Evolutionary conservation across 352 stramenopile genomes (phyloP).

Genomic region (Pythium phragmiticola): DNA sequence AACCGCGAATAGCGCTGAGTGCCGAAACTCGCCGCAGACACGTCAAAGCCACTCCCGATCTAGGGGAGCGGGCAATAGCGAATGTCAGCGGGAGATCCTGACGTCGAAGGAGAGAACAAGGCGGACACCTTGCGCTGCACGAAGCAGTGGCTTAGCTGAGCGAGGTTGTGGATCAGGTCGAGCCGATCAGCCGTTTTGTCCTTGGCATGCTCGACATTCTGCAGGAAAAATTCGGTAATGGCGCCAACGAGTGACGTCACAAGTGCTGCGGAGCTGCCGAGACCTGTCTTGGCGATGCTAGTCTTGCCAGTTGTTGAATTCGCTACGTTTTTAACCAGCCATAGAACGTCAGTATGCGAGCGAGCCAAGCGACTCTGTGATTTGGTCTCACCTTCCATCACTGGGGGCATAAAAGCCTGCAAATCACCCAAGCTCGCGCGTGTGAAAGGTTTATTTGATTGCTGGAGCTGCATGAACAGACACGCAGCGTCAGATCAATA

Average conservation of each 20-base stretch:
- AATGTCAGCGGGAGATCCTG: background rate
- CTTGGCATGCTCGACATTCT: background rate
- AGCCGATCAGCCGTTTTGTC: slow-evolving; percentile 11
- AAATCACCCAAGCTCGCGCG: slow-evolving; percentile 71
- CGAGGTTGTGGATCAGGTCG: slow-evolving; percentile 91
- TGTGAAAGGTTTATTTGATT: slow-evolving; percentile 49
- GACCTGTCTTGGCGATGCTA: slow-evolving; percentile 91
- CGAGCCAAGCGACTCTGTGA: background rate
- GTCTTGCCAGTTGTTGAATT: slow-evolving; percentile 3
- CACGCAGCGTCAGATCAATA: background rate
- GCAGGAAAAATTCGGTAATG: slow-evolving; percentile 84
- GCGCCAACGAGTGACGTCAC: slow-evolving; percentile 93
- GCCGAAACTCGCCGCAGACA: slow-evolving; percentile 92
- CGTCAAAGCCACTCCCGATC: slow-evolving; percentile 97
- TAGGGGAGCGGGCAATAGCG: slow-evolving; percentile 13
- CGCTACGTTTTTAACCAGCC: background rate
- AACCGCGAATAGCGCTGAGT: slow-evolving; percentile 95
- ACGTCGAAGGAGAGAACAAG: background rate
- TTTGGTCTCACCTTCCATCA: slow-evolving; percentile 43
- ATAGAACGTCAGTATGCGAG: background rate
- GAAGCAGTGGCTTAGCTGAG: slow-evolving; percentile 94
- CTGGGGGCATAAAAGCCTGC: slow-evolving; percentile 80
- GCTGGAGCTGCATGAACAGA: slow-evolving; percentile 52
- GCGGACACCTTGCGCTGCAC: slow-evolving; percentile 92
- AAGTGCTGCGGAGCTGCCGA: slow-evolving; percentile 95